Percentiles rank a stretch among this genome's conserved stretches.
These are phyloP conservation scores for Colletotrichum acutatum DNA, from an alignment of 2,329 filamentous ascomycete species.

Conservation along the genomic window DNA sequence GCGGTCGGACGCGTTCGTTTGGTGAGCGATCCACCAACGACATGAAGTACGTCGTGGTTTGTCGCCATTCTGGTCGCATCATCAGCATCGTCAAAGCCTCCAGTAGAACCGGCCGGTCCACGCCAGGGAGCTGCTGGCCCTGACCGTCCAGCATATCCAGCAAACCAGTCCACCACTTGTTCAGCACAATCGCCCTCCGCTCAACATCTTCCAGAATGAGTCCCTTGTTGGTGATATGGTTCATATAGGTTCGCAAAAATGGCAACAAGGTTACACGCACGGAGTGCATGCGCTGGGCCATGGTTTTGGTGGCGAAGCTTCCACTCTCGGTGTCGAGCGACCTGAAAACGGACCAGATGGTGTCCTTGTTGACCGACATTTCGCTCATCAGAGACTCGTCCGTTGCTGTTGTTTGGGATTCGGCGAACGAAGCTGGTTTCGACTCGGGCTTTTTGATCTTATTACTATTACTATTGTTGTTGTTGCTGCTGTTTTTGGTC, in stretches of 20 bases:
- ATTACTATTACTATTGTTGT: neutral
- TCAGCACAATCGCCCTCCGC: slow-evolving; percentile 79
- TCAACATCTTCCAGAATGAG: slow-evolving; percentile 86
- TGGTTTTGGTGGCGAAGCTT: slow-evolving; percentile 78
- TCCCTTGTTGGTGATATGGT: slow-evolving; percentile 71
- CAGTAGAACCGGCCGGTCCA: slow-evolving; percentile 84
- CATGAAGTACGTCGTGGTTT: slow-evolving; percentile 74
- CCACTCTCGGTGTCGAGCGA: slow-evolving; percentile 60
- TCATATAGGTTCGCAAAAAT: slow-evolving; percentile 77
- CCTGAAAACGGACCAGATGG: slow-evolving; percentile 66
- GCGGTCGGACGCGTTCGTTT: slow-evolving; percentile 56
- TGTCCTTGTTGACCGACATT: slow-evolving; percentile 59
- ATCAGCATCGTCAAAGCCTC: slow-evolving; percentile 85
- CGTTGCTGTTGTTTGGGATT: slow-evolving; percentile 50
- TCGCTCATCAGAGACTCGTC: slow-evolving; percentile 59
- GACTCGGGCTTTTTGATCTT: slow-evolving; percentile 7
- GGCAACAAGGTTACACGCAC: slow-evolving; percentile 79
- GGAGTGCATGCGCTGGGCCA: slow-evolving; percentile 77
- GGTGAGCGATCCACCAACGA: slow-evolving; percentile 68
- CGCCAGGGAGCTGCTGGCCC: slow-evolving; percentile 76
- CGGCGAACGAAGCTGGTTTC: slow-evolving; percentile 50
- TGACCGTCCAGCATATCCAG: slow-evolving; percentile 84
- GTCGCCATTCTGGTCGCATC: slow-evolving; percentile 89
- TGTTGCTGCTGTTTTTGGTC: slow-evolving; percentile 5
- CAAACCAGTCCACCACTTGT: slow-evolving; percentile 90